Percentiles rank a stretch among this genome's conserved stretches.
Evolutionary conservation across 192 early-diverging fungal genomes (phyloP).

Genomic region (Dissophora globulifera): DNA sequence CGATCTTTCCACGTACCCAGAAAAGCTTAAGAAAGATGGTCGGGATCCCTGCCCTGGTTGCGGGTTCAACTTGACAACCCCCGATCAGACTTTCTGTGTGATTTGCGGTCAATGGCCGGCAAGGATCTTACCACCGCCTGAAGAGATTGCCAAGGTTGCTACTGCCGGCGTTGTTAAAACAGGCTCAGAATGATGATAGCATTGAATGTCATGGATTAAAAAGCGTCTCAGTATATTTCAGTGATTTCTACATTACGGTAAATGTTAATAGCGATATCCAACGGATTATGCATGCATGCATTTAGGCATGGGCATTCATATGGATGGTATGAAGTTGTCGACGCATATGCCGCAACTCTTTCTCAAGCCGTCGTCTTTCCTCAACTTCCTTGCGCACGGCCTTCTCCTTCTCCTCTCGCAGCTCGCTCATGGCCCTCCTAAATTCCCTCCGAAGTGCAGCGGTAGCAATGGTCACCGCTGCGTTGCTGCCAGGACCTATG

Average conservation of each 20-base stretch:
- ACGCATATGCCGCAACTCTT: conserved; percentile 53
- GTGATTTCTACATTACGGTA: too few relatives aligned
- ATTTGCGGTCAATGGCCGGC: conserved; percentile 75
- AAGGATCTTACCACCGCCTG: conserved; percentile 37
- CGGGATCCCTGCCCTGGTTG: conserved; percentile 69
- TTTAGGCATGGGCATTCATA: conserved; percentile 1
- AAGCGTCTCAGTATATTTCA: too few relatives aligned
- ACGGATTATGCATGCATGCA: too few relatives aligned
- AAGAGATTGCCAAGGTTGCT: conserved; percentile 38
- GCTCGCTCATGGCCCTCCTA: conserved; percentile 59
- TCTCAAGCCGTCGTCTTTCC: conserved; percentile 60
- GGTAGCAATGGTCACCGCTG: conserved; percentile 45
- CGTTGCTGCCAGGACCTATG: neutral
- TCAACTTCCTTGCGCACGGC: conserved; percentile 56
- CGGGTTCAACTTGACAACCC: conserved; percentile 64
- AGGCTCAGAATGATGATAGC: too few relatives aligned
- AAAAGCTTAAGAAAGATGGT: conserved; percentile 53
- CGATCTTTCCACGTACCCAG: conserved; percentile 19
- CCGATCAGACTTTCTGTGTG: conserved; percentile 68
- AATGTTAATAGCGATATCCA: too few relatives aligned
- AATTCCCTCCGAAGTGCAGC: conserved; percentile 66
- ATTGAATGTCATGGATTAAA: too few relatives aligned
- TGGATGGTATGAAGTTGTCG: conserved; percentile 51
- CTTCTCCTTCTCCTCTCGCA: conserved; percentile 63
- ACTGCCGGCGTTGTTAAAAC: too few relatives aligned